Percentiles rank a stretch among this genome's conserved stretches.
These are phyloP conservation scores for Geotrichum macrosporum DNA, from an alignment of 1,139 yeast species.

Conservation along the genomic window DNA sequence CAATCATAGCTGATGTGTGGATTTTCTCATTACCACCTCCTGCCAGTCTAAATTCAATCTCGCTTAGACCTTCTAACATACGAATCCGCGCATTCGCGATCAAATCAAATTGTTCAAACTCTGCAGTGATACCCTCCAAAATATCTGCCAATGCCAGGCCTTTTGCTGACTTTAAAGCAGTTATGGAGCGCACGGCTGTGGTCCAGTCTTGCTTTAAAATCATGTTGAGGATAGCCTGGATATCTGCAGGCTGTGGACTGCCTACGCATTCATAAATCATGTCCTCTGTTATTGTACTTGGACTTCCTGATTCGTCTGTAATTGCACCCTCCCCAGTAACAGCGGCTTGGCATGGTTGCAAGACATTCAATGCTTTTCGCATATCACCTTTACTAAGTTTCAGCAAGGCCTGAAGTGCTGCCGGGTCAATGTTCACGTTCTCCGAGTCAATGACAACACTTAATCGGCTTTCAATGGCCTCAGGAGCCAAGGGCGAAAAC, in stretches of 20 bases:
- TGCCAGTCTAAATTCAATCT: slow-evolving; percentile 84
- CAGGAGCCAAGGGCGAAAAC: slow-evolving; percentile 72
- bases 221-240: slow-evolving; percentile 68
- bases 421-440: slow-evolving; percentile 50
- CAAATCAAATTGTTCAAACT: slow-evolving; percentile 63
- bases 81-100: slow-evolving; percentile 56
- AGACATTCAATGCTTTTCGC: slow-evolving; percentile 89
- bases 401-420: slow-evolving; percentile 64
- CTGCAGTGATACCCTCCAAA: slow-evolving; percentile 67
- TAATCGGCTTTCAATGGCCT: slow-evolving; percentile 65
- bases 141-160: slow-evolving; percentile 90
- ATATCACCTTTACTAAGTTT: slow-evolving; percentile 83
- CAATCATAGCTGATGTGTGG: slow-evolving; percentile 86
- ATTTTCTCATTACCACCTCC: slow-evolving; percentile 90
- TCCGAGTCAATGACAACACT: slow-evolving; percentile 67
- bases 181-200: slow-evolving; percentile 63
- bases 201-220: slow-evolving; percentile 87
- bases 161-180: slow-evolving; percentile 57
- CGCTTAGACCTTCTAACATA: slow-evolving; percentile 67
- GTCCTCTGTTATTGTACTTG: slow-evolving; percentile 54
- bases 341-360: slow-evolving; percentile 91
- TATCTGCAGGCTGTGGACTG: slow-evolving; percentile 85
- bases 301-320: slow-evolving; percentile 26
- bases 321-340: slow-evolving; percentile 41
- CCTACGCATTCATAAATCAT: slow-evolving; percentile 95